Evolutionary conservation across 2,329 filamentous ascomycete genomes (phyloP), one percentile per base, ranked within the genome.

Genomic region (Colletotrichum sansevieriae): DNA sequence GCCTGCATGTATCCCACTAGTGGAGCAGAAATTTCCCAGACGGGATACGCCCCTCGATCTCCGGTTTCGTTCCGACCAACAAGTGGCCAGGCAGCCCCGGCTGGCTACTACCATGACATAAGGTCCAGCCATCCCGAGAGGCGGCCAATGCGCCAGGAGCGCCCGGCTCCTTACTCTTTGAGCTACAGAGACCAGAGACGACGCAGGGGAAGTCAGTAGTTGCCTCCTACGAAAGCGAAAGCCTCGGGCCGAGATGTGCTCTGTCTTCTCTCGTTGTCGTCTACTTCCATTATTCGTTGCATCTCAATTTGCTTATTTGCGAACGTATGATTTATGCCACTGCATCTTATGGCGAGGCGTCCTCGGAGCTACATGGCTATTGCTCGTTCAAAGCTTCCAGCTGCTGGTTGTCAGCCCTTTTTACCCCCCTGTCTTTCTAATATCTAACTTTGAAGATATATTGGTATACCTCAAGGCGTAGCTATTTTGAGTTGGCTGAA

Each of bases 181-280:
- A 68, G 56, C 55, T 68, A 68, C 47, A 65, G 62, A 41, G 65
- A 68, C 41, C 62, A 65, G 9, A 55, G 63, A 35, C 62, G 65
- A 35, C 65, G 65, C 12, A 55, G 65, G 6, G 65, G 65, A 35
- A 68, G 65, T 49, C 65, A 68, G 43, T 68, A 37, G 57, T 51
- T 33, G 12, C 20, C 2, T 1, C 4, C n/a, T 12, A 13, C 4
- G 18, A n/a, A 25, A 22, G 12, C 35, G 10, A 4, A 29, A 29
- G 29, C 29, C 29, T 29, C 29, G 8, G 29, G 29, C 29, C 25
- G 33, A 13, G 15, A 12, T 55, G 18, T 2, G 4, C 22, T n/a
- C 12, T 37, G 15, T 12, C 15, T 20, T 6, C 33, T 12, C 8
- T 25, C 9, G 12, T 13, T 20, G 37, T 15, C 18, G 10, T 44